Evolutionary conservation across 371 early-diverging fungal species (phyloP), one percentile per base, ranked within the genome.

Genomic region (Mucor racemosus): DNA sequence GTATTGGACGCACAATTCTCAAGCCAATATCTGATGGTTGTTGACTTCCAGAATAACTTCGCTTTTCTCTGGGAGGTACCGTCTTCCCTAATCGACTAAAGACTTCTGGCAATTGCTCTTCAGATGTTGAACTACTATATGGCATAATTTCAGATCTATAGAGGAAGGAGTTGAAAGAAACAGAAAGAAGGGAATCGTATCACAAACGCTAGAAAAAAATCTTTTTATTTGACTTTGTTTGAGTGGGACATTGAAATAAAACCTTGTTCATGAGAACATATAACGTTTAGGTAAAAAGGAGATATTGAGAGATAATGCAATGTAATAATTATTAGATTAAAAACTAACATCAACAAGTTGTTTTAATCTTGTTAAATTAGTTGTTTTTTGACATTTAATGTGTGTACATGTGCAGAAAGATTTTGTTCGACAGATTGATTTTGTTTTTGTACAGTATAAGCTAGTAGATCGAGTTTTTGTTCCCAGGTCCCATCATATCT

Each of bases 161-260:
- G 15, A 44, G 7, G 13, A 48, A 19, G 50, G 21, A 50, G 17
- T 10, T 19, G 6, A 4, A 11, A 21, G 50, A 50, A 50, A 50
- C 10, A 11, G 21, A 26, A 21, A 26, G 26, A 26, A 50, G 26
- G 13, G 19, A 6, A 4, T 21, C 9, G 7, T n/a, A 7, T 19
- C 10, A 50, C 11, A 17, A 41, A 41, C 2, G 5, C 15, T 7
- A 46, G 7, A 7, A 50, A 26, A 50, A 50, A 50, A 50, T 21
- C 21, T 50, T 26, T 50, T 50, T 50, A 50, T 19, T 50, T 50
- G 50, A 50, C 50, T 50, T 50, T 19, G 50, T 50, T 50, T 50
- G 48, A 8, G 19, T 48, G 8, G 19, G 48, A 48, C 38, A 38
- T 38, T 7, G 7, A 38, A 38, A 38, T 9, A 38, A 38, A 26